Evolutionary conservation across 2,329 filamentous ascomycete species (phyloP).

Genomic region (Rhytidhysteron rufulum): DNA sequence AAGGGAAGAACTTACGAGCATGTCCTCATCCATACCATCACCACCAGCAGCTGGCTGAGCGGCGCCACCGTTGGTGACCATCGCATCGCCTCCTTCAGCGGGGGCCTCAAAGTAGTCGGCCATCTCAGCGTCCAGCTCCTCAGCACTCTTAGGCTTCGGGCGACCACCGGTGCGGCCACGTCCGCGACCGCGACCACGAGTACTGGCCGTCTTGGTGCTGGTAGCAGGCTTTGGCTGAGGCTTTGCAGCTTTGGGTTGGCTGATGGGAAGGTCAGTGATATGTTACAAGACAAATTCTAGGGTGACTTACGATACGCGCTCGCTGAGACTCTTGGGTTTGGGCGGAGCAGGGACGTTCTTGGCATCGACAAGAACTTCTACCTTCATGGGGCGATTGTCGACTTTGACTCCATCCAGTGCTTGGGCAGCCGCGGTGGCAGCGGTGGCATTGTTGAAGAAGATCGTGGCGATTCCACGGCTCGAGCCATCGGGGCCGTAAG

Average conservation of each 20-base stretch:
- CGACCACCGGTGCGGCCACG: constrained; percentile 39
- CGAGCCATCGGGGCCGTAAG: constrained; percentile 86
- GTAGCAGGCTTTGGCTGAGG: constrained; percentile 68
- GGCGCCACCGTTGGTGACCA: constrained; percentile 43
- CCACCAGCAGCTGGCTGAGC: constrained; percentile 40
- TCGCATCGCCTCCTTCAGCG: constrained; percentile 40
- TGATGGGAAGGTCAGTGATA: constrained; percentile 43
- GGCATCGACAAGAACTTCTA: constrained; percentile 85
- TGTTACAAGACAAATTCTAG: constrained; percentile 3
- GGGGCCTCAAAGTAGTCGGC: constrained; percentile 77
- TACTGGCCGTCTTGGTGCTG: constrained; percentile 61
- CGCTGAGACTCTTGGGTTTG: constrained; percentile 66
- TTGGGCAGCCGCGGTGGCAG: constrained; percentile 78
- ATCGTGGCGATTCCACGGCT: constrained; percentile 93
- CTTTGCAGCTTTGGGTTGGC: constrained; percentile 61
- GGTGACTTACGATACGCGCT: constrained; percentile 76
- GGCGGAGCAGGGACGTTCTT: constrained; percentile 65
- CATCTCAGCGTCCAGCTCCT: constrained; percentile 98
- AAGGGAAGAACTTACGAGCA: constrained; percentile 21
- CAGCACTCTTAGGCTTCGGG: constrained; percentile 78
- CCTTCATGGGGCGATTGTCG: constrained; percentile 88
- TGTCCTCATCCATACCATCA: constrained; percentile 40
- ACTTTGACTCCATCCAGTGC: constrained; percentile 86
- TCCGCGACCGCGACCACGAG: constrained; percentile 21
- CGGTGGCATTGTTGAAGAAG: constrained; percentile 75